Base-by-base conservation (phyloP, 805 yeast genomes). In the Candida oleophila region DNA sequence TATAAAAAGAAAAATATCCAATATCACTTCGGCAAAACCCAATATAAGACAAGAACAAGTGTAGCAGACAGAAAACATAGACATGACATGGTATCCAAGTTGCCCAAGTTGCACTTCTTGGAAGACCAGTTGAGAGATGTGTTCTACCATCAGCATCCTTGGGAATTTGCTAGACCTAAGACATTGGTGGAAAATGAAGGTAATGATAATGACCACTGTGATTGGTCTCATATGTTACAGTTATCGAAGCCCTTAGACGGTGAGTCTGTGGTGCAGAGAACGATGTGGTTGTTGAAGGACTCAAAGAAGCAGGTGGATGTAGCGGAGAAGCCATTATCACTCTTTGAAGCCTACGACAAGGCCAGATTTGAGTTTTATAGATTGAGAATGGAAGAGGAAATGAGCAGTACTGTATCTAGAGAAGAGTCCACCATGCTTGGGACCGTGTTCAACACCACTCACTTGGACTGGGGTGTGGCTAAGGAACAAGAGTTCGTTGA, bases 101-200 rank as follows among this genome's bases (percentile, higher is more conserved):
- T 85, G 9, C 79, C 80, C 37, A 74, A 76, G 51, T 68, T 87
- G 58, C 65, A 64, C 47, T 85, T 77, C 54, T 64, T 81, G 45
- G 94, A 92, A 65, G 99, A 94, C 66, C 82, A 85, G 56, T 68
- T 94, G 55, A 81, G 99, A 70, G 75, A 79, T 41, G 73, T 87
- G 20, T 94, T 94, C 60, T 92, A 85, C 66, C 82, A 82, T 49
- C 97, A 91, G 62, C 99, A 94, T 67, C 99, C 99, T 4, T 94
- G 99, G 99, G 99, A 94, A 68, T 73, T 91, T 45, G 89, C 98
- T 1, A 80, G 96, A 55, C 97, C 98, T 12, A 88, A 87, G 62
- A 76, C 81, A 22, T 68, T 94, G 54, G 76, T 90, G 40, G 99
- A 94, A 65, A 87, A 82, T 57, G 74, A 76, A 33, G 88, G 87